Conservation (phyloP, 2,329 filamentous ascomycete genomes). For the Sclerotinia minor region DNA sequence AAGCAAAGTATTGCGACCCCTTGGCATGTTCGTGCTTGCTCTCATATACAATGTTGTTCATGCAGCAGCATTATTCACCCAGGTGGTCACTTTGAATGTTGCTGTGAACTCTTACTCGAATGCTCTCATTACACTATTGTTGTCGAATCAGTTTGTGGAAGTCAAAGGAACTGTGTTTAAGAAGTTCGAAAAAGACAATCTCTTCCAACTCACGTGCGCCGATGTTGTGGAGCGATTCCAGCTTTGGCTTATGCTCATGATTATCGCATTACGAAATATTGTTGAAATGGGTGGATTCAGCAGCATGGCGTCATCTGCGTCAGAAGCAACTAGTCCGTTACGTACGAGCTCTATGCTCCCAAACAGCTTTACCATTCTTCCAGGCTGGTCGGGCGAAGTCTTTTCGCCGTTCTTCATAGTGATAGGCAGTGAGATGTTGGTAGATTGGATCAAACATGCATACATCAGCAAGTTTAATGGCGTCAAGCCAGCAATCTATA, state of each 20-base stretch:
- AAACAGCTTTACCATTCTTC: slow-evolving; percentile 86
- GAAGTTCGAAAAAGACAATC: slow-evolving; percentile 95
- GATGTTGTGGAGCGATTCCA: slow-evolving; percentile 98
- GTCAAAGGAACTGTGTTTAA: slow-evolving; percentile 99
- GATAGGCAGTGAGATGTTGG: slow-evolving; percentile 91
- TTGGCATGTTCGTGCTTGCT: slow-evolving; percentile 88
- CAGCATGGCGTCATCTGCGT: slow-evolving; percentile 48
- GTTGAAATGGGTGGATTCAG: slow-evolving; percentile 90
- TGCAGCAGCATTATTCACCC: slow-evolving; percentile 87
- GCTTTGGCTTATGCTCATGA: slow-evolving; percentile 93
- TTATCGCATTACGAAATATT: slow-evolving; percentile 94
- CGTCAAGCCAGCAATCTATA: slow-evolving; percentile 86
- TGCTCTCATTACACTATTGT: slow-evolving; percentile 82
- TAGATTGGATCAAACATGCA: slow-evolving; percentile 95
- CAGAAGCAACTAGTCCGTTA: slow-evolving; percentile 54
- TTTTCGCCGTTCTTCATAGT: slow-evolving; percentile 92
- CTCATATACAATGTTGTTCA: slow-evolving; percentile 87
- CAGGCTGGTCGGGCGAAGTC: slow-evolving; percentile 84
- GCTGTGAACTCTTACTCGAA: slow-evolving; percentile 99
- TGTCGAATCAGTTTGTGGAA: slow-evolving; percentile 98
- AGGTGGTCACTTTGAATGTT: slow-evolving; percentile 96
- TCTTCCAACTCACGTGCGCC: slow-evolving; percentile 94
- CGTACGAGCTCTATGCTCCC: slow-evolving; percentile 77
- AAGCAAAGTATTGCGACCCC: slow-evolving; percentile 83
- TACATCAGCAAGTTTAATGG: slow-evolving; percentile 99